These are phyloP conservation scores for Loxodes magnus DNA, from an alignment of 73 alveolate genomes.

Conservation along the genomic window DNA sequence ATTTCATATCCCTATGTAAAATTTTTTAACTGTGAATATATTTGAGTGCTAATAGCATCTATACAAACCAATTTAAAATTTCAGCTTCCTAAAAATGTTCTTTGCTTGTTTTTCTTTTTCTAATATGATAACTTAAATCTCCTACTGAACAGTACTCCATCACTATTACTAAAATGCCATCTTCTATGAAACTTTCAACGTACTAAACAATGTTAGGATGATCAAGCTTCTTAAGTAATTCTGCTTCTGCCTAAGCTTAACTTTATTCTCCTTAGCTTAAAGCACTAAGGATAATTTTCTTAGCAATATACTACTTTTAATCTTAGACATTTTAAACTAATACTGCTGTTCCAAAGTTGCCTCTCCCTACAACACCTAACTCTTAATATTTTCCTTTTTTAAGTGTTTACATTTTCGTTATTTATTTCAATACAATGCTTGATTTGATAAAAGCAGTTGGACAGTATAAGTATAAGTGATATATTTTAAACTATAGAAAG, in stretches of 20 bases:
- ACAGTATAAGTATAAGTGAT: too few relatives aligned
- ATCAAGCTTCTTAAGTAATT: conserved; percentile 13
- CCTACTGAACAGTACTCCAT: conserved; percentile 71
- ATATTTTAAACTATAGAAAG: too few relatives aligned
- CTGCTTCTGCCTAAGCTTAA: conserved; percentile 45
- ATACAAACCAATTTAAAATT: conserved; percentile 37
- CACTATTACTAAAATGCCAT: conserved; percentile 24
- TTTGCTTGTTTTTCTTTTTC: conserved; percentile 11
- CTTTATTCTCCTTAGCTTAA: too few relatives aligned
- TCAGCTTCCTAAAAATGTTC: conserved; percentile 27
- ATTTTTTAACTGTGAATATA: conserved; percentile 19
- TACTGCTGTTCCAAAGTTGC: conserved; percentile 54
- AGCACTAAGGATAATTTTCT: too few relatives aligned
- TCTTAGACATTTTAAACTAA: conserved; percentile 20
- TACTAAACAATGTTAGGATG: conserved; percentile 27
- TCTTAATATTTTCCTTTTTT: conserved; percentile 42
- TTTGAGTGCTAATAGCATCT: conserved; percentile 19
- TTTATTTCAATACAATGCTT: too few relatives aligned
- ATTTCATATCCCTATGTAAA: conserved; percentile 33
- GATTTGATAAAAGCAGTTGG: too few relatives aligned
- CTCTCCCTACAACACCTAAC: conserved; percentile 47
- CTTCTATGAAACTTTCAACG: conserved; percentile 21
- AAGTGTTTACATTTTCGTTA: too few relatives aligned
- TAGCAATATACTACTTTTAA: conserved; percentile 40
- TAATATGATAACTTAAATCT: conserved; percentile 35